Conservation (phyloP, 1,284 basidiomycete genomes). For the Cerrena zonata region DNA sequence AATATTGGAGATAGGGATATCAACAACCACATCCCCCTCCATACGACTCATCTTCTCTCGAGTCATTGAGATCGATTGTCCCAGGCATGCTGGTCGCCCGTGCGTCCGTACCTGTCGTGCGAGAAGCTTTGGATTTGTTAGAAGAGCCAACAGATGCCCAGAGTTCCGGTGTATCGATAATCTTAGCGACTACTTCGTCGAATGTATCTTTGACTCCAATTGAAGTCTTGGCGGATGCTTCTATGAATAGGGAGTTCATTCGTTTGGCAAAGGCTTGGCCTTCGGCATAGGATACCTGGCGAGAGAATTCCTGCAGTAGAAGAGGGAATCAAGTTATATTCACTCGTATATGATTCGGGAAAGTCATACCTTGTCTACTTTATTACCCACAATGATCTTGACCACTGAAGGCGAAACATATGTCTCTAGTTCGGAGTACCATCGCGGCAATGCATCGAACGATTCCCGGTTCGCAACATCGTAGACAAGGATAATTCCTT, state of each 20-base stretch:
- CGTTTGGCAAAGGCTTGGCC: constrained; percentile 76
- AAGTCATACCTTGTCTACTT: constrained; percentile 78
- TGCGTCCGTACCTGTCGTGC: not conserved
- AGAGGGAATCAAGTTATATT: not conserved
- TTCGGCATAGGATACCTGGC: constrained; percentile 79
- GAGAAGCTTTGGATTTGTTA: not conserved
- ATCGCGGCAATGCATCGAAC: constrained; percentile 86
- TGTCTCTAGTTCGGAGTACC: constrained; percentile 93
- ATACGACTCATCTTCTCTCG: not conserved
- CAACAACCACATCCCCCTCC: constrained; percentile 5
- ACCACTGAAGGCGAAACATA: constrained; percentile 86
- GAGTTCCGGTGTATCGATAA: constrained; percentile 63
- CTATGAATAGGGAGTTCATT: constrained; percentile 81
- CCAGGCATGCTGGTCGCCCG: constrained; percentile 1
- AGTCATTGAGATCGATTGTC: not conserved
- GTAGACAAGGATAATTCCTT: constrained; percentile 92
- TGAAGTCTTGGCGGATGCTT: constrained; percentile 84
- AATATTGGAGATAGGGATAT: too few species aligned
- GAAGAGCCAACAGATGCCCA: constrained; percentile 40
- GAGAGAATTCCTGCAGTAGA: constrained; percentile 73
- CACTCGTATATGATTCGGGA: not conserved
- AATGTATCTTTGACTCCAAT: constrained; percentile 79
- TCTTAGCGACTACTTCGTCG: constrained; percentile 68
- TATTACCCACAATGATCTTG: constrained; percentile 93
- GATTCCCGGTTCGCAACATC: constrained; percentile 88